These are phyloP conservation scores for Podospora comata DNA, from an alignment of 495 filamentous ascomycete species.

Conservation along the genomic window DNA sequence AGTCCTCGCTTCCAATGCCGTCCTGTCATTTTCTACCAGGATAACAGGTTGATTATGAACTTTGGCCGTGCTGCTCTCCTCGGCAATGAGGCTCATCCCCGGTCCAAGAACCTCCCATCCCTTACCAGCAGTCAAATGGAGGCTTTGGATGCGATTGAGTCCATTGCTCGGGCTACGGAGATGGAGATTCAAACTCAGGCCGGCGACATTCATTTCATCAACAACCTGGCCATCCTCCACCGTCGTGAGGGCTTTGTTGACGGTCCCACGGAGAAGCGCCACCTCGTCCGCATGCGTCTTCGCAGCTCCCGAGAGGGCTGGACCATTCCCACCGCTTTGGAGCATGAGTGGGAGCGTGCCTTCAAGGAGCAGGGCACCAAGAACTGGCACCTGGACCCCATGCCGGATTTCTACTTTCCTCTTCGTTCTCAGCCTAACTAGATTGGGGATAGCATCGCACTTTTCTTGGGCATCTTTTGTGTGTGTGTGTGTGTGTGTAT, in stretches of 20 bases:
- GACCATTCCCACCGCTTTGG: constrained; percentile 44
- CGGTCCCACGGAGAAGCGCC: constrained; percentile 43
- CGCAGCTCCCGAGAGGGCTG: constrained; percentile 45
- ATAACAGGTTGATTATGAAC: constrained; percentile 54
- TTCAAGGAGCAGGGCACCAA: constrained; percentile 40
- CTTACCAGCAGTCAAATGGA: constrained; percentile 57
- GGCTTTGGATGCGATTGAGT: constrained; percentile 62
- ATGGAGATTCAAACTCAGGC: constrained; percentile 51
- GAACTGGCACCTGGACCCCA: constrained; percentile 51
- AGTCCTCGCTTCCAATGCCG: constrained; percentile 53
- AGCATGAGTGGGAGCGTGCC: constrained; percentile 44
- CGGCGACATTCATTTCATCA: constrained; percentile 73
- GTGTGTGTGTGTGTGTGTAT: neutral
- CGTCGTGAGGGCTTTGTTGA: constrained; percentile 60
- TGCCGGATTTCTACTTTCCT: constrained; percentile 49
- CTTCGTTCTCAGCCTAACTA: constrained; percentile 49
- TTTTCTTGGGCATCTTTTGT: neutral
- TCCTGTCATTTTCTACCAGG: constrained; percentile 56
- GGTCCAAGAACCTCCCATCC: constrained; percentile 50
- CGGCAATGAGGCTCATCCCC: constrained; percentile 55
- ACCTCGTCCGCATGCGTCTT: constrained; percentile 52
- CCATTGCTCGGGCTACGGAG: constrained; percentile 54
- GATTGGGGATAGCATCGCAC: neutral
- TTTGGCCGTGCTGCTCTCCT: constrained; percentile 59
- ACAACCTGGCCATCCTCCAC: constrained; percentile 71